Percentiles rank a stretch among this genome's conserved stretches.
These are phyloP conservation scores for Nemania serpens DNA, from an alignment of 2,329 filamentous ascomycete species.

Conservation along the genomic window DNA sequence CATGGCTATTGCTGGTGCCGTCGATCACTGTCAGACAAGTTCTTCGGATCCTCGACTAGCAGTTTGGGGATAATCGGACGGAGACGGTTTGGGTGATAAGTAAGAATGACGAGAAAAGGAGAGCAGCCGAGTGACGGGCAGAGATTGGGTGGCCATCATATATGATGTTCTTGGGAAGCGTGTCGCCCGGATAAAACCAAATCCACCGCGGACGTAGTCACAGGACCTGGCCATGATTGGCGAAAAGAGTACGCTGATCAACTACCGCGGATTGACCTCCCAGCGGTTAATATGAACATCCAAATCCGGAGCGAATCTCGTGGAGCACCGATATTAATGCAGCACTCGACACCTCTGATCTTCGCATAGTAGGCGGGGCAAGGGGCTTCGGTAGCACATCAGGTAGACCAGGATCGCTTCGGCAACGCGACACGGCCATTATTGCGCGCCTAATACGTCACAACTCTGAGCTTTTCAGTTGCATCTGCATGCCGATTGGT, in stretches of 20 bases:
- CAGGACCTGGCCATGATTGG: slow-evolving; percentile 34
- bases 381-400: slow-evolving; percentile 29
- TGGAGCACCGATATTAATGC: slow-evolving; percentile 37
- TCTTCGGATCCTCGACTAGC: not conserved
- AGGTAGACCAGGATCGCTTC: slow-evolving; percentile 16
- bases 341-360: slow-evolving; percentile 28
- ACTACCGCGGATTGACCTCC: slow-evolving; percentile 37
- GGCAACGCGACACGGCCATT: slow-evolving; percentile 21
- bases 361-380: slow-evolving; percentile 36
- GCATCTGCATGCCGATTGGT: slow-evolving; percentile 1
- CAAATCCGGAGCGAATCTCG: slow-evolving; percentile 36
- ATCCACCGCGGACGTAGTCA: slow-evolving; percentile 32
- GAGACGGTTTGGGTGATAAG: slow-evolving; percentile 19
- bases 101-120: slow-evolving; percentile 12
- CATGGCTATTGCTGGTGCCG: slow-evolving; percentile 33
- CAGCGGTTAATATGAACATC: slow-evolving; percentile 38
- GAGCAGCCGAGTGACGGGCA: slow-evolving; percentile 1
- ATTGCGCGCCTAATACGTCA: slow-evolving; percentile 9
- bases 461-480: not conserved
- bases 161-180: slow-evolving; percentile 28
- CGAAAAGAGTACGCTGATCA: slow-evolving; percentile 28
- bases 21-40: slow-evolving; percentile 9
- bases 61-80: slow-evolving; percentile 4
- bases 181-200: slow-evolving; percentile 38
- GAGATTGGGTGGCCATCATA: slow-evolving; percentile 22